Conservation (phyloP, 495 filamentous ascomycete genomes). For the Penicillium paxilli region DNA sequence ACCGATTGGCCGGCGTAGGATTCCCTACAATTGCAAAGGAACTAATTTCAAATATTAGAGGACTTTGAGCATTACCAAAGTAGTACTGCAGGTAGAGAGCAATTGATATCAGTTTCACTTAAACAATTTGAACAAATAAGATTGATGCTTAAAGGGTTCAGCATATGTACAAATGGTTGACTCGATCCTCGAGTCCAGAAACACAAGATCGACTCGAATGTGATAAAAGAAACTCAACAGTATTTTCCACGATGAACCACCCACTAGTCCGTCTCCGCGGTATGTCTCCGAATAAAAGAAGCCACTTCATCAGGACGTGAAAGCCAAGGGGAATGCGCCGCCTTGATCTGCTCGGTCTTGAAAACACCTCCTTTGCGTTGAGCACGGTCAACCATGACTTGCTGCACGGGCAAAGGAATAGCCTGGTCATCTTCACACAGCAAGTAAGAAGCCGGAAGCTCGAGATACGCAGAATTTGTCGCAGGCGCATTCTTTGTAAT, state of each 20-base stretch:
- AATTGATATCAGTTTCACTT: too few relatives aligned
- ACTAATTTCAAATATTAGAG: too few relatives aligned
- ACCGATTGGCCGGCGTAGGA: too few relatives aligned
- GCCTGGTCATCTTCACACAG: conserved; percentile 38
- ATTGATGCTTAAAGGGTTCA: too few relatives aligned
- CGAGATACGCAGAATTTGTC: conserved; percentile 28
- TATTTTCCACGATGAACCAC: not conserved
- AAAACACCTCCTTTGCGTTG: conserved; percentile 27
- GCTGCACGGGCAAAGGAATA: conserved; percentile 37
- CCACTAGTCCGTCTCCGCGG: conserved; percentile 5
- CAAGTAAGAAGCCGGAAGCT: conserved; percentile 32
- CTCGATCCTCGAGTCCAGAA: too few relatives aligned
- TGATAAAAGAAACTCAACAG: too few relatives aligned
- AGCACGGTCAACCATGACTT: conserved; percentile 38
- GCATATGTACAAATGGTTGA: not conserved
- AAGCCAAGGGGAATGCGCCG: conserved; percentile 37
- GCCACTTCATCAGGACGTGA: conserved; percentile 24
- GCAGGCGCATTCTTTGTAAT: conserved; percentile 33
- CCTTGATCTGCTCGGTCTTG: conserved; percentile 29
- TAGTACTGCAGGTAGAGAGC: too few relatives aligned
- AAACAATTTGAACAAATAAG: too few relatives aligned
- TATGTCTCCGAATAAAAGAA: conserved; percentile 21
- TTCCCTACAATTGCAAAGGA: too few relatives aligned
- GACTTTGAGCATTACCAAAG: too few relatives aligned
- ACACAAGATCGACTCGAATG: too few relatives aligned